Evolutionary conservation across 2,329 filamentous ascomycete genomes (phyloP).

Genomic region (Ascochyta clinopodiicola): DNA sequence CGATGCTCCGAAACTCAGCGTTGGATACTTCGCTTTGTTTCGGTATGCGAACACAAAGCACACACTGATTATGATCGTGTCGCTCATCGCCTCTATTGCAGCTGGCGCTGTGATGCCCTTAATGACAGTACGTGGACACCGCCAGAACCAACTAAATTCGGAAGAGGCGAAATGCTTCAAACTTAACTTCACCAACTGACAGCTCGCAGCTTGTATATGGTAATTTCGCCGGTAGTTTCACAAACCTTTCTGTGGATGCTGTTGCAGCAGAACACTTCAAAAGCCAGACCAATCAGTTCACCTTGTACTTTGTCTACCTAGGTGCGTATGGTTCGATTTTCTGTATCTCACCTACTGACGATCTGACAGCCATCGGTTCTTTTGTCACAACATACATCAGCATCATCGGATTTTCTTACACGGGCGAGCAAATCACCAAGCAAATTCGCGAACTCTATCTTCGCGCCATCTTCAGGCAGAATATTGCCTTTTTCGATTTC

Average conservation of each 20-base stretch:
- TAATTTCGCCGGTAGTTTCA: conserved; percentile 48
- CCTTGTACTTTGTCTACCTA: conserved; percentile 50
- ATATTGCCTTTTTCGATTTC: conserved; percentile 69
- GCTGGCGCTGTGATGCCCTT: conserved; percentile 75
- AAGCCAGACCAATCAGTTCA: conserved; percentile 39
- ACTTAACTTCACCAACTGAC: background rate
- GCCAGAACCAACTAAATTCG: background rate
- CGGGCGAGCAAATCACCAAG: conserved; percentile 56
- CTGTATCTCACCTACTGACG: background rate
- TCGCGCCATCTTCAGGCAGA: conserved; percentile 55
- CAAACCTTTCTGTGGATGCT: conserved; percentile 43
- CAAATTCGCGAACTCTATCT: conserved; percentile 68
- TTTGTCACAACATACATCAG: conserved; percentile 74
- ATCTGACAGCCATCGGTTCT: conserved; percentile 32
- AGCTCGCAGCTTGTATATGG: conserved; percentile 45
- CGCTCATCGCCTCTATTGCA: conserved; percentile 69
- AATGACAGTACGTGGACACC: conserved; percentile 65
- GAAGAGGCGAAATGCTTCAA: background rate
- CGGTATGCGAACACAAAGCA: conserved; percentile 54
- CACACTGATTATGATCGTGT: conserved; percentile 55
- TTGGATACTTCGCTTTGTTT: conserved; percentile 55
- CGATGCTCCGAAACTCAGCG: conserved; percentile 51
- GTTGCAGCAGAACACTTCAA: conserved; percentile 34
- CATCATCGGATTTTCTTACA: conserved; percentile 86
- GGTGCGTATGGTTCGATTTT: conserved; percentile 47